Evolutionary conservation across 2,329 filamentous ascomycete species (phyloP), one percentile per base, ranked within the genome.

Genomic region (Colletotrichum higginsianum): DNA sequence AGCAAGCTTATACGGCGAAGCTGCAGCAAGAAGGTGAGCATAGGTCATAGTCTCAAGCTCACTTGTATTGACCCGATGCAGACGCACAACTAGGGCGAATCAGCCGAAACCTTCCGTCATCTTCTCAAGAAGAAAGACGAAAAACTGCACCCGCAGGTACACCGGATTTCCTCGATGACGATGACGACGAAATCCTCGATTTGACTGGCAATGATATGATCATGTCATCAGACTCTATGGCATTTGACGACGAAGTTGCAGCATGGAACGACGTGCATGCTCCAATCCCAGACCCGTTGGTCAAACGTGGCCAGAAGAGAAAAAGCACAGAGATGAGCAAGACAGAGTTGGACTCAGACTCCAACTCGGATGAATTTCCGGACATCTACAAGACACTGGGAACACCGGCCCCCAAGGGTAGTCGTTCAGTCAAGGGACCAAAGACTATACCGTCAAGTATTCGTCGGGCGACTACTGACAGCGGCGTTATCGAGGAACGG

Each of bases 321-420:
- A 89, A 89, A 76, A 88, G 86, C 72, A 80, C 79, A 30, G 85
- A 88, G 12, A 85, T 87, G 30, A 82, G 76, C 71, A 82, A 79
- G 69, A 73, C 73, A 46, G 66, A 67, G 0, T 9, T 38, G 11
- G 76, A 78, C 35, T 78, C 81, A 15, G 77, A 78, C 16, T 79
- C 77, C 18, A 79, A 82, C 4, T 78, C 84, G 16, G 84, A 85
- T 44, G 84, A 86, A 21, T 90, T 88, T 56, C 87, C 86, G 0
- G 88, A 90, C 73, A 85, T 90, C 9, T 84, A 86, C 73, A 82
- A 88, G 58, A 79, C 86, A 58, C 78, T 84, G 13, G 85, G 83
- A 38, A 84, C 83, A 58, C 80, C 79, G 12, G 81, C 79, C 15
- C 76, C 78, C 35, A 78, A 76, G 57, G 76, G 71, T 15, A 63